Evolutionary conservation across 2,329 filamentous ascomycete species (phyloP), one percentile per base, ranked within the genome.

Genomic region (Atkinsonella texensis): DNA sequence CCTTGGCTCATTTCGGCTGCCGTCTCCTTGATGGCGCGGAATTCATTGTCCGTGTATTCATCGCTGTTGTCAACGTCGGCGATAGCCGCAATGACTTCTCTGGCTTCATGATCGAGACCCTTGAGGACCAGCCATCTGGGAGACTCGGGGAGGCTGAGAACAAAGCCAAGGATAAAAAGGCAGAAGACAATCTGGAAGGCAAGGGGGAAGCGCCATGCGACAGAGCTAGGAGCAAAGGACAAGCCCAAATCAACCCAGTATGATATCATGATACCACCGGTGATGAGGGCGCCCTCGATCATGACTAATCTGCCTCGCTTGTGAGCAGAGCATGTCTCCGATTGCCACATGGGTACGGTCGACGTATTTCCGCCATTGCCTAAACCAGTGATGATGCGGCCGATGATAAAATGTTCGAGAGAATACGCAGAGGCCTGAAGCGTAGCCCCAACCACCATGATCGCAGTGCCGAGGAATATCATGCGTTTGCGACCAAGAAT

Each of bases 1-100:
- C 78, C 73, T 50, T 84, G 82, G 32, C 80, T 82, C 49, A 74
- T 70, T 61, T 89, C 84, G n/a, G 80, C 67, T n/a, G 86, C 82
- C 1, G 85, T 80, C 50, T 83, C 77, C 56, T 77, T 77, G 61
- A 84, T 84, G 54, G 81, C 75, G 44, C 70, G 68, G 61, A 77
- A 80, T 59, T 84, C 79, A 13, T 69, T 66, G 15, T 79, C 65
- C 44, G 85, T 76, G 62, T 73, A 80, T 1, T 77, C 75, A n/a
- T 79, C 75, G 48, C 79, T 74, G 2, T 62, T 59, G 7, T 77
- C 76, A 46, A 78, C 65, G 55, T 71, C 74, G 48, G 81, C 77
- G 17, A 85, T 68, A 48, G 74, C 77, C 17, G 68, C 65, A 20
- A 79, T 71, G 15, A 76, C 70, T 1, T 65, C 62, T 50, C 68